Base-by-base conservation (phyloP, 192 early-diverging fungal species). In the Endogone sp. region DNA sequence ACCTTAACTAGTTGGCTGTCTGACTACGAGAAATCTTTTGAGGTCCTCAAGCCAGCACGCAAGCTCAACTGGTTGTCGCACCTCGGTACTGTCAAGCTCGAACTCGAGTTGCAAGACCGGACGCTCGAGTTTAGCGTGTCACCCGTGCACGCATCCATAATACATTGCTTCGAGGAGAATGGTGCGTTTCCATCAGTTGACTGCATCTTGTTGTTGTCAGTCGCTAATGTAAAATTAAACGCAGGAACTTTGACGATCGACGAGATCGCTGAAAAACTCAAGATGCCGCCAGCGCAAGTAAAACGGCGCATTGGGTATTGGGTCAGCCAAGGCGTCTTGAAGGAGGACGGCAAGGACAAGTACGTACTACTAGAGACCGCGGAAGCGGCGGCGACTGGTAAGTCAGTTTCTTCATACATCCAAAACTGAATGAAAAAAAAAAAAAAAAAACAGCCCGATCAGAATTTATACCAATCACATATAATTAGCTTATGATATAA, bases 111-210 rank as follows among this genome's bases (percentile, higher is more conserved):
- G n/a, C 72, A 60, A 1, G 82, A 84, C 61, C 71, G 84, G 16
- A 30, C 66, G 4, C 2, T 85, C 2, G 28, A 74, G 8, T 27
- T 82, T n/a, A 62, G 63, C 3, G 83, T 76, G 16, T 79, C 73
- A 3, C 84, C 86, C 1, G 54, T 72, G 1, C 84, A 88, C 63
- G 86, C 85, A 0, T 73, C 85, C 0, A 65, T 79, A 23, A 28
- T 60, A 10, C 22, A 23, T 23, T 28, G 22, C 22, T 60, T 60
- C 21, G 59, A 60, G 27, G 59, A 60, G 59, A 60, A 60, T 11
- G 59, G 59, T 28, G 21, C 10, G 59, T 60, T 23, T 60, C 10
- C 24, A 28, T 26, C 27, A 60, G 22, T 26, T n/a, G 55, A 13
- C 55, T 13, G n/a, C 55, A n/a, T 56, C 11, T 56, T 56, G 11